Percentiles rank a stretch among this genome's conserved stretches.
Evolutionary conservation across 805 yeast genomes (phyloP).

Genomic region (Myxozyma nipponensis): DNA sequence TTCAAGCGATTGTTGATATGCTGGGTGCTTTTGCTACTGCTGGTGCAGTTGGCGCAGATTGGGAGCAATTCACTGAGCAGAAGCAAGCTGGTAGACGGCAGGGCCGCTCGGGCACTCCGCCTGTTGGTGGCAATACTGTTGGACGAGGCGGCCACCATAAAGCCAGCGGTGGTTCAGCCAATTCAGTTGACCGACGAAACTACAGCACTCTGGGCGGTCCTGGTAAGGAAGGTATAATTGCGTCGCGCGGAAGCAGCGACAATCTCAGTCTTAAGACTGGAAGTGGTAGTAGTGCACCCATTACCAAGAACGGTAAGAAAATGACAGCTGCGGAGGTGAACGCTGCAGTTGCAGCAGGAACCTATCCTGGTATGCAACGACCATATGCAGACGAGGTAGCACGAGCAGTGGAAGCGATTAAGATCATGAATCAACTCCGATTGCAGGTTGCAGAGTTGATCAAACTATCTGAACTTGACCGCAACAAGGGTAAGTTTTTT

Average conservation of each 20-base stretch:
- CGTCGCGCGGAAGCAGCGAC: slow-evolving; percentile 2
- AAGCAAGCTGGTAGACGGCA: slow-evolving; percentile 6
- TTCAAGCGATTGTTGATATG: slow-evolving; percentile 26
- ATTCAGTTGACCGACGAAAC: slow-evolving; percentile 18
- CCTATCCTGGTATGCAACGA: slow-evolving; percentile 21
- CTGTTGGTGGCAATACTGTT: background rate
- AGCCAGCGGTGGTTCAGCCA: background rate
- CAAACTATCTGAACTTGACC: slow-evolving; percentile 17
- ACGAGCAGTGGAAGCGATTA: slow-evolving; percentile 43
- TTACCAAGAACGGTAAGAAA: slow-evolving; percentile 13
- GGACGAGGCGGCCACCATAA: background rate
- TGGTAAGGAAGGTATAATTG: background rate
- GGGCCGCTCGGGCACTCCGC: slow-evolving; percentile 18
- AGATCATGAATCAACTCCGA: slow-evolving; percentile 37
- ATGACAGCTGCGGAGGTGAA: slow-evolving; percentile 28
- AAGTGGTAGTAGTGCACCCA: too few species aligned
- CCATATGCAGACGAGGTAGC: slow-evolving; percentile 51
- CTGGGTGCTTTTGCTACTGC: slow-evolving; percentile 31
- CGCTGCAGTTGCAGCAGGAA: slow-evolving; percentile 28
- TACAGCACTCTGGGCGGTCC: slow-evolving; percentile 17
- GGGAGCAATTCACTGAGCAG: slow-evolving; percentile 24
- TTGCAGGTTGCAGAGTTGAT: slow-evolving; percentile 36
- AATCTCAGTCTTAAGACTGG: too few species aligned
- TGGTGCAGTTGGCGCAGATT: slow-evolving; percentile 27
- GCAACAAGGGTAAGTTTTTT: slow-evolving; percentile 35